Percentiles rank a stretch among this genome's conserved stretches.
Conservation (phyloP, 495 filamentous ascomycete species). For the Penicillium cinerascens region DNA sequence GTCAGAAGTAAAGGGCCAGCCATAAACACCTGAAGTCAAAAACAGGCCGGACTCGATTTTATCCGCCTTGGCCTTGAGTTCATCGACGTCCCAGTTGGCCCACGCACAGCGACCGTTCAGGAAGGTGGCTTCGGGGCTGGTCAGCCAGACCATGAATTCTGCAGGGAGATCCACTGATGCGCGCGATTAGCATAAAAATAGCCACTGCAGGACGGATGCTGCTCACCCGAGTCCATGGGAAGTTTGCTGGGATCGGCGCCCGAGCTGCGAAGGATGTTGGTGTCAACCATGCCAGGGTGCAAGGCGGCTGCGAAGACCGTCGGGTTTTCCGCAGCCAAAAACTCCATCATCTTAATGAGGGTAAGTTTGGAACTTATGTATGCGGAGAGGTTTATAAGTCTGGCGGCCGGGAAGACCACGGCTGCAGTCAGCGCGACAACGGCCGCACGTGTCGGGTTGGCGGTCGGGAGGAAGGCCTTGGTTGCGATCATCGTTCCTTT, state of each 20-base stretch:
- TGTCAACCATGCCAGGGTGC: constrained; percentile 42
- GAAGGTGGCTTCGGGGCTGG: constrained; percentile 45
- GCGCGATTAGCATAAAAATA: background rate
- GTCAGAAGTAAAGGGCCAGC: constrained; percentile 15
- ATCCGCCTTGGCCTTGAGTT: constrained; percentile 39
- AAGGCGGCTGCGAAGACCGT: constrained; percentile 32
- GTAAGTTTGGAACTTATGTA: constrained; percentile 43
- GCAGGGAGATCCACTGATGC: constrained; percentile 36
- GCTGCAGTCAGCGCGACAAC: constrained; percentile 28
- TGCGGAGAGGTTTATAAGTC: constrained; percentile 23
- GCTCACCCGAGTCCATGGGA: constrained; percentile 32
- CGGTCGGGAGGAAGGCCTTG: constrained; percentile 37
- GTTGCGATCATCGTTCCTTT: constrained; percentile 32
- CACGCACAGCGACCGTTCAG: constrained; percentile 47
- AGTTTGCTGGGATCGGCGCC: constrained; percentile 20
- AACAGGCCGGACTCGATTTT: constrained; percentile 30
- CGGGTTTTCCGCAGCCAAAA: constrained; percentile 37
- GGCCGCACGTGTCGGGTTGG: constrained; percentile 25
- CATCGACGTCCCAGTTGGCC: constrained; percentile 55
- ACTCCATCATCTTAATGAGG: constrained; percentile 35
- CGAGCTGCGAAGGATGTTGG: constrained; percentile 23
- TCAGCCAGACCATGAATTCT: constrained; percentile 49
- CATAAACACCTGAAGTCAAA: constrained; percentile 10
- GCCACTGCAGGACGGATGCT: background rate
- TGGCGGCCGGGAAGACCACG: constrained; percentile 14